A percentile compares a stretch with the other conserved stretches of the same genome.
Evolutionary conservation across 306 rosid genomes (phyloP).

Genomic region (Pachyrhizus erosus): DNA sequence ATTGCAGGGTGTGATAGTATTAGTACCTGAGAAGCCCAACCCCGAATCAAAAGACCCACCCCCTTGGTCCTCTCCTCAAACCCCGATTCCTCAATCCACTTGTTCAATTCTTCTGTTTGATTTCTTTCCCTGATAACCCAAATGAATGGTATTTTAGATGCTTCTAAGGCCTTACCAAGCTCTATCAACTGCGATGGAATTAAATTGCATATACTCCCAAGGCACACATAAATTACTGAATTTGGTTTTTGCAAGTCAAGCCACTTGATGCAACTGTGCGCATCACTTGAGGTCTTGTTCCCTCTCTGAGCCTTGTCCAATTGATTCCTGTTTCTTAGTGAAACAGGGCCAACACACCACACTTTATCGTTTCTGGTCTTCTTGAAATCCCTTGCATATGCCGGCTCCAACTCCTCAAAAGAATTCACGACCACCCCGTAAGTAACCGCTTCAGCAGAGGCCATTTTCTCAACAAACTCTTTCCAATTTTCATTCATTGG

Average conservation of each 20-base stretch:
- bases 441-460: conserved; percentile 51
- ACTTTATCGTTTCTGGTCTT: conserved; percentile 42
- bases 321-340: conserved; percentile 44
- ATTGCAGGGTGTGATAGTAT: conserved; percentile 58
- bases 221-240: conserved; percentile 57
- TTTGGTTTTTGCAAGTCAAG: conserved; percentile 49
- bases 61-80: conserved; percentile 57
- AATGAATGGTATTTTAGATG: conserved; percentile 54
- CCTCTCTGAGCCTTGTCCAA: conserved; percentile 54
- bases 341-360: conserved; percentile 63
- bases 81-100: conserved; percentile 51
- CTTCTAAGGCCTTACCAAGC: conserved; percentile 64
- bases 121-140: conserved; percentile 57
- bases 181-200: conserved; percentile 51
- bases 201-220: conserved; percentile 62
- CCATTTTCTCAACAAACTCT: conserved; percentile 39
- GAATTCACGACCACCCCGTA: conserved; percentile 61
- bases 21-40: conserved; percentile 73
- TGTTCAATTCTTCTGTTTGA: conserved; percentile 47
- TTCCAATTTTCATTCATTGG: conserved; percentile 9
- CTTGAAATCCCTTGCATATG: conserved; percentile 46
- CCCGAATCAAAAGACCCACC: conserved; percentile 51
- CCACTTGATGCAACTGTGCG: conserved; percentile 51
- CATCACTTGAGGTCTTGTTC: conserved; percentile 47
- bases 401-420: conserved; percentile 65